Percentiles rank a stretch among this genome's conserved stretches.
These are phyloP conservation scores for Fusarium setosum DNA, from an alignment of 2,329 filamentous ascomycete species.

Conservation along the genomic window DNA sequence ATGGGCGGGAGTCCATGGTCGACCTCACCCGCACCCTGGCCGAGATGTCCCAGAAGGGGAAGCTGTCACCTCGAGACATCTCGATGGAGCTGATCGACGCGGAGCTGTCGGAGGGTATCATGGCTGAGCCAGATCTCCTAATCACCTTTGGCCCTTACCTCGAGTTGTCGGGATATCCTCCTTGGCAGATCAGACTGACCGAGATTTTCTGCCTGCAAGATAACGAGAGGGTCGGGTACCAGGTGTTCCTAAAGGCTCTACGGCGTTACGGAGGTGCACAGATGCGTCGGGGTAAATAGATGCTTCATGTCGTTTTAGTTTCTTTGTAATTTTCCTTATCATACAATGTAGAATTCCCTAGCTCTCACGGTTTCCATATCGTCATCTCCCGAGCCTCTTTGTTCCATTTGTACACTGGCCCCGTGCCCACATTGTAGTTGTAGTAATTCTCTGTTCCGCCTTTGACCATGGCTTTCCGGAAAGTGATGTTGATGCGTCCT, in stretches of 20 bases:
- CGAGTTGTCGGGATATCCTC: conserved; percentile 90
- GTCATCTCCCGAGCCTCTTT: conserved; percentile 61
- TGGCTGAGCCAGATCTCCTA: conserved; percentile 89
- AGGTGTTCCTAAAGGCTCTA: conserved; percentile 88
- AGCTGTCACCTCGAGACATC: conserved; percentile 85
- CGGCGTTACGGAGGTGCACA: conserved; percentile 88
- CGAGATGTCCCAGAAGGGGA: conserved; percentile 93
- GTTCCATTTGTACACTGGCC: conserved; percentile 77
- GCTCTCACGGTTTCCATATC: conserved; percentile 47
- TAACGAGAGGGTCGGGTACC: conserved; percentile 89
- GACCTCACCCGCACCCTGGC: conserved; percentile 94
- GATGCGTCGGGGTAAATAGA: conserved; percentile 81
- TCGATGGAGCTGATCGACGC: conserved; percentile 88
- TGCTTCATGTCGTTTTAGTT: neutral
- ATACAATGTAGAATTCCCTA: conserved; percentile 16
- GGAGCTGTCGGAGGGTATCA: conserved; percentile 82
- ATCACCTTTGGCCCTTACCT: conserved; percentile 88
- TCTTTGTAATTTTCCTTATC: conserved; percentile 4
- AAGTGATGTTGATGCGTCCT: conserved; percentile 81
- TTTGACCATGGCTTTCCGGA: conserved; percentile 76
- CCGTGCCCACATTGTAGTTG: conserved; percentile 81
- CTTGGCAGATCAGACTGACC: conserved; percentile 94
- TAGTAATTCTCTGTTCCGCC: conserved; percentile 87
- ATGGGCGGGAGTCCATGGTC: conserved; percentile 92
- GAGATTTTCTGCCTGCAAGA: conserved; percentile 89